Evolutionary conservation across 208 protist genomes (phyloP).

Genomic region (Leishmania turanica): DNA sequence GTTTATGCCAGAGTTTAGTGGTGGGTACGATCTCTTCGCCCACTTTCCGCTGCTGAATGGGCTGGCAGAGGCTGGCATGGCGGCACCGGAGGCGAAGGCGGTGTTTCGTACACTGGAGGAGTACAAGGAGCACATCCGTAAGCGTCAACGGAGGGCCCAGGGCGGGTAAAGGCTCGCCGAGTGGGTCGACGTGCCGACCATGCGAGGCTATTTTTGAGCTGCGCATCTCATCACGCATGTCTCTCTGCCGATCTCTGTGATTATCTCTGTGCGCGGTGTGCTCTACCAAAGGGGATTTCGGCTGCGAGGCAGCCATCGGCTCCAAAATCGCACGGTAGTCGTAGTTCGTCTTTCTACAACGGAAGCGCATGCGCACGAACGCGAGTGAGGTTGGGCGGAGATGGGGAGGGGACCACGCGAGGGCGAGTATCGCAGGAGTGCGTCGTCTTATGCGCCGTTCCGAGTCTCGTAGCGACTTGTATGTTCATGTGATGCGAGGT

Average conservation of each 20-base stretch:
- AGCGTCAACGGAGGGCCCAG: not conserved
- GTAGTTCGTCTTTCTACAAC: not conserved
- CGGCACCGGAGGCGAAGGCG: constrained; percentile 32
- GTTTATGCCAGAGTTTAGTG: constrained; percentile 39
- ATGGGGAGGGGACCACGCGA: not conserved
- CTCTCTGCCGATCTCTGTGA: not conserved
- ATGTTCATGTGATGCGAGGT: not conserved
- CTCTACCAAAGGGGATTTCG: not conserved
- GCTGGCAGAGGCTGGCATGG: constrained; percentile 47
- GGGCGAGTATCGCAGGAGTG: not conserved
- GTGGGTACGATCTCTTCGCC: constrained; percentile 52
- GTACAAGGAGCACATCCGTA: constrained; percentile 30
- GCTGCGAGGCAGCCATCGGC: not conserved
- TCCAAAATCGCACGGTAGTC: not conserved
- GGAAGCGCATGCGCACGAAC: not conserved
- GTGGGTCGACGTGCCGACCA: not conserved
- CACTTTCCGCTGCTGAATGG: constrained; percentile 50
- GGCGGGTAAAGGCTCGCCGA: not conserved
- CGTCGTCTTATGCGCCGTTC: not conserved
- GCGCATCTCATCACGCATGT: too few relatives aligned
- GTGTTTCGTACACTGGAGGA: constrained; percentile 38
- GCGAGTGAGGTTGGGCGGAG: not conserved
- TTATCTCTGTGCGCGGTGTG: not conserved
- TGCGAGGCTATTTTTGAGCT: not conserved
- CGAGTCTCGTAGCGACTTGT: not conserved